Base-by-base conservation (phyloP, 2,329 filamentous ascomycete genomes). In the Xylaria sp. region DNA sequence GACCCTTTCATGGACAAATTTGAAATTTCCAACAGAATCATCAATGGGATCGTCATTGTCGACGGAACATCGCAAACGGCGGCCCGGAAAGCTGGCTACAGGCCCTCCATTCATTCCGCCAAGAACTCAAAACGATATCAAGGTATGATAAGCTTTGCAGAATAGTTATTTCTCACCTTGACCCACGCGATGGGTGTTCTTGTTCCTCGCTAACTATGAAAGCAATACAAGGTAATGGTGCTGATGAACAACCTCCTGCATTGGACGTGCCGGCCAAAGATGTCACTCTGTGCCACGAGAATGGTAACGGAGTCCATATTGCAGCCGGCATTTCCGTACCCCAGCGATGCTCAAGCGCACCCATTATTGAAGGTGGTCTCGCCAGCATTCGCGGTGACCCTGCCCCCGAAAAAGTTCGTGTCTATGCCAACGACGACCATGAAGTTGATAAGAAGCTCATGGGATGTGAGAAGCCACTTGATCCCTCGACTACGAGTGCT, bases 21-120 rank as follows among this genome's bases (percentile, higher is more conserved):
- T 15, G 59, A 63, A 2, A 61, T 65, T 15, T 47, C 51, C 6
- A 64, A 56, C 22, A 69, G 31, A 38, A 56, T 71, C 2, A 47
- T 72, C n/a, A 69, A 71, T 17, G 64, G 63, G 0, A 67, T 71
- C n/a, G 63, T 71, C 17, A 71, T 75, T 44, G 73, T 58, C 11
- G 69, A 76, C 45, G 72, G 72, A 17, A 64, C 71, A 11, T 73
- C 70, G 3, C 38, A 47, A 61, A 63, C 66, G 15, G 68, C 70
- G 15, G 51, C 66, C 4, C 54, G 22, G 17, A 47, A 27, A 11
- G 61, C 61, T 20, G 45, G 17, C 45, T 20, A 63, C n/a, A 36
- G 51, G 27, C 57, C 2, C 25, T 13, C 9, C 4, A 2, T 42
- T n/a, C 5, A n/a, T 44, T 17, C 38, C 45, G 25, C 44, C 22